phyloP scores from a whole-genome alignment of 2,329 filamentous ascomycete genomes.

The Fonsecaea multimorphosa region DNA sequence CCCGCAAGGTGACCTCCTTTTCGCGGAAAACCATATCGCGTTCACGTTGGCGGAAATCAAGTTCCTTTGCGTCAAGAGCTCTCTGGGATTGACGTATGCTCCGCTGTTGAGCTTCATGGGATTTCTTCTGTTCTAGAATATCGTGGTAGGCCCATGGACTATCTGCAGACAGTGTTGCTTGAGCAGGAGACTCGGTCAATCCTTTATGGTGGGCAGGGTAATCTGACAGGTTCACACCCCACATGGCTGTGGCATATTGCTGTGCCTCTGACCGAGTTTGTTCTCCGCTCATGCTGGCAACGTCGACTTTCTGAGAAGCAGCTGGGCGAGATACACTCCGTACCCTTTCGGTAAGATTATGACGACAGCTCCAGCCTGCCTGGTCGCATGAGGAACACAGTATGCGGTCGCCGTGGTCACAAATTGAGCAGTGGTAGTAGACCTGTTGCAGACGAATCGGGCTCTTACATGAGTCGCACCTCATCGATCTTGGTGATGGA shows the following conservation, averaged over 20 bases:
- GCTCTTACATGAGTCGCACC: slow-evolving; percentile 38
- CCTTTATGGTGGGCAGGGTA: background rate
- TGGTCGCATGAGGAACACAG: slow-evolving; percentile 37
- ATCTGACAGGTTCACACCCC: slow-evolving; percentile 19
- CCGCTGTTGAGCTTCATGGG: background rate
- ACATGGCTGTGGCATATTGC: slow-evolving; percentile 25
- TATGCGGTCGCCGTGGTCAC: slow-evolving; percentile 38
- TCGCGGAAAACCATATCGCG: slow-evolving; percentile 33
- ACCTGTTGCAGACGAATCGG: slow-evolving; percentile 37
- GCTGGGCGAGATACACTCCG: slow-evolving; percentile 30
- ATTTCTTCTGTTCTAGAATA: slow-evolving; percentile 12
- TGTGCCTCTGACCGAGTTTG: slow-evolving; percentile 22
- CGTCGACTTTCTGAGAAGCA: slow-evolving; percentile 1
- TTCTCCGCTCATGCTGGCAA: slow-evolving; percentile 9
- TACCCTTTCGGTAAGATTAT: slow-evolving; percentile 36
- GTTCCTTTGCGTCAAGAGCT: slow-evolving; percentile 24
- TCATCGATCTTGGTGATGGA: slow-evolving; percentile 33
- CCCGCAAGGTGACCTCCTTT: slow-evolving; percentile 33
- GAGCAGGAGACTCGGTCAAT: slow-evolving; percentile 8
- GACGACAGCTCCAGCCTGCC: slow-evolving; percentile 37
- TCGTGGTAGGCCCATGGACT: slow-evolving; percentile 23
- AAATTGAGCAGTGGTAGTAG: slow-evolving; percentile 38
- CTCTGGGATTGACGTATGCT: background rate
- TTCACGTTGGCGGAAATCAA: slow-evolving; percentile 31
- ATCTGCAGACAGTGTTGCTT: slow-evolving; percentile 17